Percentiles rank a stretch among this genome's conserved stretches.
Conservation (phyloP, 2,329 filamentous ascomycete genomes). For the Elsinoe perseae region DNA sequence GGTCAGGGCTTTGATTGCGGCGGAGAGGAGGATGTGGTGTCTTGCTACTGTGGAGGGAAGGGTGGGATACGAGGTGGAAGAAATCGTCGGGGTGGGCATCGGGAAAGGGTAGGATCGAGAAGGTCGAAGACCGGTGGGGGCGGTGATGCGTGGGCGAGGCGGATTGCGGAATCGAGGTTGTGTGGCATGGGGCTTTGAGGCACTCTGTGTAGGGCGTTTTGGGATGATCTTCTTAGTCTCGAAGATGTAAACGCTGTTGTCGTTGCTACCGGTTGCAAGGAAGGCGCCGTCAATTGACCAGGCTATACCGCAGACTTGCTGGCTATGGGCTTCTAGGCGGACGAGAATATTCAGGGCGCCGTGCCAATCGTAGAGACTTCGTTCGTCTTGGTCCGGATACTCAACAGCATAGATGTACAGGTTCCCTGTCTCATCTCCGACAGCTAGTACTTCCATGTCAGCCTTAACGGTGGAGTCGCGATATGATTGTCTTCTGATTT, state of each 20-base stretch:
- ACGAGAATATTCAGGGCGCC: slow-evolving; percentile 71
- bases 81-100: slow-evolving; percentile 22
- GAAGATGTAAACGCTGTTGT: slow-evolving; percentile 81
- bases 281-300: slow-evolving; percentile 71
- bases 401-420: slow-evolving; percentile 87
- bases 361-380: slow-evolving; percentile 65
- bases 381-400: slow-evolving; percentile 56
- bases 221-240: slow-evolving; percentile 53
- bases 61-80: slow-evolving; percentile 25
- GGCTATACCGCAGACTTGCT: slow-evolving; percentile 88
- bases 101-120: neutral
- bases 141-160: slow-evolving; percentile 18
- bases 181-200: slow-evolving; percentile 12
- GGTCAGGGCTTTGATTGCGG: slow-evolving; percentile 91
- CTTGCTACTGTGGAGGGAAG: slow-evolving; percentile 41
- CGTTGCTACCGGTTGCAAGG: slow-evolving; percentile 86
- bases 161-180: slow-evolving; percentile 2
- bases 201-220: neutral
- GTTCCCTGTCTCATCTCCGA: slow-evolving; percentile 75
- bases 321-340: slow-evolving; percentile 68
- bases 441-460: slow-evolving; percentile 71
- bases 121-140: neutral
- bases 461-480: slow-evolving; percentile 46
- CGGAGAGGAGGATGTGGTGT: slow-evolving; percentile 69
- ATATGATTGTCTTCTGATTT: slow-evolving; percentile 44